Evolutionary conservation across 148 eudicot species (phyloP), one percentile per base, ranked within the genome.

Genomic region (Amaranthus cruentus): DNA sequence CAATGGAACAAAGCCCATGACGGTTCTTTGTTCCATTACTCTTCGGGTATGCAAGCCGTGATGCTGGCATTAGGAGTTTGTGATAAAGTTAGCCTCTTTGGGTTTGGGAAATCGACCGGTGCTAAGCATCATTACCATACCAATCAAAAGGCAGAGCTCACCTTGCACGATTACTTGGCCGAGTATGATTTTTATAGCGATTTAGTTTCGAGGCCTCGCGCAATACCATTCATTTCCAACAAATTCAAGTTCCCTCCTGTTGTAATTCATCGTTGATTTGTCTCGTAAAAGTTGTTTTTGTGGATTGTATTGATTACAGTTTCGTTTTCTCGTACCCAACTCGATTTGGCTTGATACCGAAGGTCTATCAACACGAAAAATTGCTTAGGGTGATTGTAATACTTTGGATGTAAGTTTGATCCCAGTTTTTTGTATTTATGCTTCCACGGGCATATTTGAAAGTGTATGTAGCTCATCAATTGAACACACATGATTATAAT

Each of bases 31-130:
- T 94, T 94, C 75, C 98, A 94, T 79, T 91, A 94, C 84, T 94
- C 98, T 47, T 94, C 97, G 0, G 98, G 97, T 56, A 87, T 91
- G 96, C 98, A 94, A 75, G 98, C 98, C 8, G 88, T 94, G 58
- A 81, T 87, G 88, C 73, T 94, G 57, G 91, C 98, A 49, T 51
- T 87, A 66, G 98, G 97, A 49, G 73, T 89, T 58, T 94, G 98
- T 79, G 97, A 94, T 6, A 77, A 68, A 54, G 96, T 94, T 47
- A 85, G 93, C 62, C 52, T 94, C 14, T 88, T 86, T 62, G 98
- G 98, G 70, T 94, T 89, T 68, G 98, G 97, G 73, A 94, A 94
- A 74, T 85, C 88, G 12, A 74, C 59, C 14, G 55, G 64, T 0
- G 88, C 92, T 5, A 89, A 84, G 83, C 98, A 94, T 68, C 98